These are phyloP conservation scores for Zarea fungicola DNA, from an alignment of 2,329 filamentous ascomycete species.

Conservation along the genomic window DNA sequence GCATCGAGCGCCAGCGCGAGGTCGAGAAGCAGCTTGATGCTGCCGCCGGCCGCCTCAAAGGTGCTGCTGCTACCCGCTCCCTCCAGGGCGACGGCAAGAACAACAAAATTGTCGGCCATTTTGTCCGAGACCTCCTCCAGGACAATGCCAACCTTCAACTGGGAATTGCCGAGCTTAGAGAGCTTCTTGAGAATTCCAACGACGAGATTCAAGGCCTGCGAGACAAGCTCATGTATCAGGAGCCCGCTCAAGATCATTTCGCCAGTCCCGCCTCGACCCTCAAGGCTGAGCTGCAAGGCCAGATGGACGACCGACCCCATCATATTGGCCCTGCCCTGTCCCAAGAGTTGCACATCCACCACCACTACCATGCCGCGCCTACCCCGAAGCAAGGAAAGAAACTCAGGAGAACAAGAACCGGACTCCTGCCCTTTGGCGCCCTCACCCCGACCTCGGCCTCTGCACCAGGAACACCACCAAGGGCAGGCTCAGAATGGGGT, in stretches of 20 bases:
- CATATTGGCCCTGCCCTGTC: constrained; percentile 33
- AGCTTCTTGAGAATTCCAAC: constrained; percentile 86
- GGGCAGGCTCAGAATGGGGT: constrained; percentile 32
- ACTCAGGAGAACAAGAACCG: constrained; percentile 66
- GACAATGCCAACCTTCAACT: constrained; percentile 93
- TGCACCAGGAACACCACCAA: constrained; percentile 38
- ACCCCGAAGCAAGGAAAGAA: constrained; percentile 55
- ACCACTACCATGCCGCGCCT: constrained; percentile 76
- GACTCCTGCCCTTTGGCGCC: constrained; percentile 50
- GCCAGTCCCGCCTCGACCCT: constrained; percentile 49
- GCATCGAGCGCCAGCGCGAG: constrained; percentile 77
- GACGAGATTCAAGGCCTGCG: constrained; percentile 86
- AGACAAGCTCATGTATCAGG: constrained; percentile 75
- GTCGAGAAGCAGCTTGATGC: constrained; percentile 79
- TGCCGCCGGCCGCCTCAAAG: constrained; percentile 74
- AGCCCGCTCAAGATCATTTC: constrained; percentile 52
- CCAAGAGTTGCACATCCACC: constrained; percentile 85
- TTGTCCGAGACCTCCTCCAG: constrained; percentile 90
- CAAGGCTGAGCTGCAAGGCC: constrained; percentile 63
- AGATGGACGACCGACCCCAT: constrained; percentile 25
- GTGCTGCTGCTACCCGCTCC: constrained; percentile 67
- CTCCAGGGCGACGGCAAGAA: constrained; percentile 54
- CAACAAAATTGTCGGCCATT: constrained; percentile 76
- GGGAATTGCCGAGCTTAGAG: constrained; percentile 83
- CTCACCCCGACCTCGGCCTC: constrained; percentile 45